phyloP scores from a whole-genome alignment of 192 early-diverging fungal genomes.

The Coemansia sp. region DNA sequence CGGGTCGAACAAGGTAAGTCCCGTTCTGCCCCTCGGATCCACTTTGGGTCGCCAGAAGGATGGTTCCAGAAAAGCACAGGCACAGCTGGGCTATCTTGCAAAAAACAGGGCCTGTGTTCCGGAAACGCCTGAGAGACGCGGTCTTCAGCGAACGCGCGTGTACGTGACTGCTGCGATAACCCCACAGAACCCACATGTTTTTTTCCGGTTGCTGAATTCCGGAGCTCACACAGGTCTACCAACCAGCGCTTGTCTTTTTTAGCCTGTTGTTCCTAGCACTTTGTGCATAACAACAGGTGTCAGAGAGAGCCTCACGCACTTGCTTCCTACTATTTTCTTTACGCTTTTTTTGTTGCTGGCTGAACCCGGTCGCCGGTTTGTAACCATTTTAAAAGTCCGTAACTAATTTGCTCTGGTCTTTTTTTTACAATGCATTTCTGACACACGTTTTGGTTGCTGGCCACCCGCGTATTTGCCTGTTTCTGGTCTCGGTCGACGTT shows the following conservation, averaged over 20 bases:
- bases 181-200: constrained; percentile 6
- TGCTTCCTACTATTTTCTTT: no score
- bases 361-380: neutral
- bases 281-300: neutral
- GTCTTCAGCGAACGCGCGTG: neutral
- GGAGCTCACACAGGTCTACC: neutral
- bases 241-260: neutral
- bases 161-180: neutral
- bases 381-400: neutral
- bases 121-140: neutral
- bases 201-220: constrained; percentile 8
- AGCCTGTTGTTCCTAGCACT: neutral
- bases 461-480: neutral
- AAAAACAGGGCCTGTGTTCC: neutral
- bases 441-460: neutral
- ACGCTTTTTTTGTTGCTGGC: neutral
- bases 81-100: neutral
- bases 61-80: neutral
- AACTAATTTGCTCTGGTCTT: constrained; percentile 1
- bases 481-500: neutral
- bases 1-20: constrained; percentile 33
- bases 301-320: no score
- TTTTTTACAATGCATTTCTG: neutral
- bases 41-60: neutral
- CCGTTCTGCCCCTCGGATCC: no score